Conservation (phyloP, 768 basidiomycete genomes). For the Termitomyces sp. region DNA sequence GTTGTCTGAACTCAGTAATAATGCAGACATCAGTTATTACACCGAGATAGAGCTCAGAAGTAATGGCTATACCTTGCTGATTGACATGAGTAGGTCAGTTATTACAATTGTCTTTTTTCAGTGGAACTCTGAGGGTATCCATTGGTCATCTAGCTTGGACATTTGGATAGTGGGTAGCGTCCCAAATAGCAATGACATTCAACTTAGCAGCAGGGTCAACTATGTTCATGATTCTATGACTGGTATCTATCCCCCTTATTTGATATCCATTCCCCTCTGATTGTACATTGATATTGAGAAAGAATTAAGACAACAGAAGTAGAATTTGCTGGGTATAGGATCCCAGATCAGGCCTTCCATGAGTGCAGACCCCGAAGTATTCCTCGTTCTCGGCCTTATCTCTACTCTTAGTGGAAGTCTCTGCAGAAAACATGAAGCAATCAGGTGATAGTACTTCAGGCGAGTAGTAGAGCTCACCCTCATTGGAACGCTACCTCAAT, state of each 20-base stretch:
- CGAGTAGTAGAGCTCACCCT: constrained; percentile 1
- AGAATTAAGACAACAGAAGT: constrained; percentile 37
- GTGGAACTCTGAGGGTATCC: not conserved
- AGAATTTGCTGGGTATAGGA: constrained; percentile 36
- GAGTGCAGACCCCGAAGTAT: constrained; percentile 20
- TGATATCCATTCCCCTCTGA: not conserved
- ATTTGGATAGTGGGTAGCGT: constrained; percentile 51
- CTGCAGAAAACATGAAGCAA: constrained; percentile 22
- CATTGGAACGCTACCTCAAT: not conserved
- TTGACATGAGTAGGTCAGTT: constrained; percentile 44
- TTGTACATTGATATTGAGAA: constrained; percentile 23
- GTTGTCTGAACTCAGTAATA: constrained; percentile 24
- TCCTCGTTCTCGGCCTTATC: not conserved
- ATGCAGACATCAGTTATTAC: constrained; percentile 33
- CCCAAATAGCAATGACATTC: constrained; percentile 30
- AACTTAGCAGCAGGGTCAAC: constrained; percentile 29
- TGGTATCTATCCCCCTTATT: constrained; percentile 28
- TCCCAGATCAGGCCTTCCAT: constrained; percentile 43
- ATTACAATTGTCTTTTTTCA: not conserved
- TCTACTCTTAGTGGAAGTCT: constrained; percentile 31
- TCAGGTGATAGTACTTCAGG: constrained; percentile 26
- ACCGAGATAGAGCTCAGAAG: constrained; percentile 32
- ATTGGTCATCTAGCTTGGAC: constrained; percentile 43
- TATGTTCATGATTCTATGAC: constrained; percentile 51
- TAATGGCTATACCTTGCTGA: constrained; percentile 27